Percentiles rank a stretch among this genome's conserved stretches.
These are phyloP conservation scores for Erodium chrysanthum DNA, from an alignment of 441 rosid genomes.

Conservation along the genomic window DNA sequence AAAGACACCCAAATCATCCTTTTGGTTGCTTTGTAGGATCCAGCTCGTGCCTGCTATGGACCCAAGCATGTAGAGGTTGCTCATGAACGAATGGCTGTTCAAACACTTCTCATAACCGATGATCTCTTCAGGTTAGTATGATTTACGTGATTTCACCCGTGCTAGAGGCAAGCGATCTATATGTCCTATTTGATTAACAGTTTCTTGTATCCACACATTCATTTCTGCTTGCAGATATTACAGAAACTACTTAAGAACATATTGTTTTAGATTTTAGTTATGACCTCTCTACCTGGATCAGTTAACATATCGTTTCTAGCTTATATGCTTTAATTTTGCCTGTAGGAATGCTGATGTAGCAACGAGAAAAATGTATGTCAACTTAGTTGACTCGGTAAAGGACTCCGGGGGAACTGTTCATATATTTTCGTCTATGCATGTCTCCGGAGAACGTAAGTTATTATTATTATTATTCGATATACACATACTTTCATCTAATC, in stretches of 20 bases:
- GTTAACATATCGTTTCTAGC: background rate
- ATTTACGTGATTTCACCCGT: background rate
- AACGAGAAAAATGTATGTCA: conserved; percentile 55
- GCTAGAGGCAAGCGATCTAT: background rate
- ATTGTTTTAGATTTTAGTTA: no score
- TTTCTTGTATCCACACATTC: no score
- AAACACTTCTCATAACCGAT: conserved; percentile 88
- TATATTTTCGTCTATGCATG: conserved; percentile 88
- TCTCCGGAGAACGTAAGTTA: conserved; percentile 85
- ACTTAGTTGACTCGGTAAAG: conserved; percentile 69
- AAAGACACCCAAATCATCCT: background rate
- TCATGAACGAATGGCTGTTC: conserved; percentile 87
- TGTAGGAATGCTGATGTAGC: conserved; percentile 70
- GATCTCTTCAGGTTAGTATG: conserved; percentile 75
- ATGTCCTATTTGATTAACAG: no score
- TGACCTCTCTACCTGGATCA: no score
- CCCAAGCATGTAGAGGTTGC: conserved; percentile 97
- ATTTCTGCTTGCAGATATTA: no score
- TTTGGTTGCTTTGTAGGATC: conserved; percentile 39
- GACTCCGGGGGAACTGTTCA: conserved; percentile 62
- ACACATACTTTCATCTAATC: no score
- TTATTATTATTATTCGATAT: background rate
- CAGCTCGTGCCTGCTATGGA: conserved; percentile 82
- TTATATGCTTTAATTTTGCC: conserved; percentile 2
- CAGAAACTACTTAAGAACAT: no score